Evolutionary conservation across 2,329 filamentous ascomycete species (phyloP).

Genomic region (Elsinoe arachidis): DNA sequence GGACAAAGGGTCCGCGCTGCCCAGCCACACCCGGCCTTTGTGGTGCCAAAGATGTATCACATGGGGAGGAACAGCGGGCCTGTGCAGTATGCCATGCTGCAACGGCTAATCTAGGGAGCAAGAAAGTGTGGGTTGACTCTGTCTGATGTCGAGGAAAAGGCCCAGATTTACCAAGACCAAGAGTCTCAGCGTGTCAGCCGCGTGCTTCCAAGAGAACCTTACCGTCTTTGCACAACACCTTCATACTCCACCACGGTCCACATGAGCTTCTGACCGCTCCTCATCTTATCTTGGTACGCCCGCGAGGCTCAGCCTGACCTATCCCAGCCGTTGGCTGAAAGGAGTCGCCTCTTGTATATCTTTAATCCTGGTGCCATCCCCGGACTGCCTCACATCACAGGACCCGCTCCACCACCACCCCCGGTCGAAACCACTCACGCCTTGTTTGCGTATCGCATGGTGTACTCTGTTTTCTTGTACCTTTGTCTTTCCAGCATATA

Average conservation of each 20-base stretch:
- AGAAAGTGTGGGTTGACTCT: background rate
- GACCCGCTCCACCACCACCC: background rate
- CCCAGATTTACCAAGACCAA: background rate
- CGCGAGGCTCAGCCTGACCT: slow-evolving; percentile 5
- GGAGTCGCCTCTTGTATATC: background rate
- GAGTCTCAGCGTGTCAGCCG: background rate
- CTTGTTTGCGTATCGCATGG: background rate
- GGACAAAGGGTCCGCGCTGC: background rate
- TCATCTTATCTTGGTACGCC: background rate
- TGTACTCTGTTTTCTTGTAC: background rate
- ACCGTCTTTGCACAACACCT: background rate
- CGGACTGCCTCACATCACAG: background rate
- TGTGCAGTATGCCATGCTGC: slow-evolving; percentile 2
- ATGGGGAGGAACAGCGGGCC: slow-evolving; percentile 6
- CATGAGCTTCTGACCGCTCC: slow-evolving; percentile 4
- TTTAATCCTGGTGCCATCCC: background rate
- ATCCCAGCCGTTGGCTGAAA: background rate
- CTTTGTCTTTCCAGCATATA: background rate
- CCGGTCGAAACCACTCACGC: background rate
- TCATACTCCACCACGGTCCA: background rate
- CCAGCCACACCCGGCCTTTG: slow-evolving; percentile 4
- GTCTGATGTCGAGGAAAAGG: background rate
- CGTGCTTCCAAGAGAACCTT: background rate
- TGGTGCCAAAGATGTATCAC: background rate
- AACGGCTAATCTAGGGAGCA: slow-evolving; percentile 1